Percentiles rank a stretch among this genome's conserved stretches.
Evolutionary conservation across 768 basidiomycete genomes (phyloP).

Genomic region (Naganishia friedmannii): DNA sequence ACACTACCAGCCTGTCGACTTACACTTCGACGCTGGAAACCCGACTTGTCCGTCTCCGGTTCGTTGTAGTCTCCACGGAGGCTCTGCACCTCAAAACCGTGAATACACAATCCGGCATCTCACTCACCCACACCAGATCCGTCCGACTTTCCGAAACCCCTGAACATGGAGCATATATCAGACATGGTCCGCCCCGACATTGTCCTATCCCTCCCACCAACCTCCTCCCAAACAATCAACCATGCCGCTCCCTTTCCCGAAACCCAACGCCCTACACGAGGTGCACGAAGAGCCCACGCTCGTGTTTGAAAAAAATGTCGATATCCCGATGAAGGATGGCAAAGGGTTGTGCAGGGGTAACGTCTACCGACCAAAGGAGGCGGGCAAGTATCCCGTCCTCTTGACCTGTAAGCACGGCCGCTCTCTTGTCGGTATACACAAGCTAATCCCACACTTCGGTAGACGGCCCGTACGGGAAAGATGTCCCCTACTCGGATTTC

Average conservation of each 20-base stretch:
- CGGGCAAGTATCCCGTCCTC: slow-evolving; percentile 31
- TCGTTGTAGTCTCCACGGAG: no score
- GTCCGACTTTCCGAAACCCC: no score
- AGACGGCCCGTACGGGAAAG: slow-evolving; percentile 38
- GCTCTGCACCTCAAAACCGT: no score
- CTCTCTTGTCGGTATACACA: neutral
- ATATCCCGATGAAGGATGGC: slow-evolving; percentile 36
- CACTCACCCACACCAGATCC: no score
- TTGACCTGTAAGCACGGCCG: slow-evolving; percentile 31
- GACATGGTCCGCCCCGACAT: neutral
- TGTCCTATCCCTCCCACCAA: neutral
- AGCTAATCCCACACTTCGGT: neutral
- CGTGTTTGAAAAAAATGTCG: slow-evolving; percentile 37
- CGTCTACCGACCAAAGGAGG: slow-evolving; percentile 37
- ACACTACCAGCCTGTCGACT: no score
- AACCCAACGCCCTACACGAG: slow-evolving; percentile 30
- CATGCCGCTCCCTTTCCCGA: slow-evolving; percentile 26
- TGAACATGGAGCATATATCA: neutral
- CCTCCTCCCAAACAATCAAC: neutral
- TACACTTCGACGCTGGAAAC: no score
- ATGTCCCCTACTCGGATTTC: slow-evolving; percentile 35
- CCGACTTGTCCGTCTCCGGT: no score
- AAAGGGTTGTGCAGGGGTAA: slow-evolving; percentile 37
- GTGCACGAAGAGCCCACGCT: slow-evolving; percentile 21
- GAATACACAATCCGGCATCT: no score